Percentiles rank a stretch among this genome's conserved stretches.
Conservation (phyloP, 805 yeast species). For the Myxozyma melibiosi region DNA sequence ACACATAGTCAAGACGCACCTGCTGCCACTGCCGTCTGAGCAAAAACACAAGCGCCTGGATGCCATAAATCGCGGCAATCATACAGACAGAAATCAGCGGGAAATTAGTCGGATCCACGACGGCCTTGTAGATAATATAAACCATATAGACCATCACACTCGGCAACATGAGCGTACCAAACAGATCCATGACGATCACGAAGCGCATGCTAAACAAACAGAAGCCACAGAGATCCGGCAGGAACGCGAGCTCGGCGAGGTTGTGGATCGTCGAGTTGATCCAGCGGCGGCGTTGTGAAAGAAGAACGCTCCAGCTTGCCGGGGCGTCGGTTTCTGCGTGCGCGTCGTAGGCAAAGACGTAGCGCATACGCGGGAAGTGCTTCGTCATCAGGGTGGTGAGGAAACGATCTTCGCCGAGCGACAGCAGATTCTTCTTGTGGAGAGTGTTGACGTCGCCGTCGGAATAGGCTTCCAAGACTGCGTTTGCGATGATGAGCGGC, state of each 20-base stretch:
- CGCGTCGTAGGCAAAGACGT: constrained; percentile 60
- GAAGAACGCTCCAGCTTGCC: constrained; percentile 51
- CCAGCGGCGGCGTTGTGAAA: constrained; percentile 67
- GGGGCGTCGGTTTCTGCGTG: constrained; percentile 62
- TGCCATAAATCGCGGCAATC: constrained; percentile 59
- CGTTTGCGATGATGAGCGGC: constrained; percentile 63
- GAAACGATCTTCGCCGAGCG: constrained; percentile 65
- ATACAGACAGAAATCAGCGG: constrained; percentile 56
- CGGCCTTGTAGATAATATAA: constrained; percentile 54
- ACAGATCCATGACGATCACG: constrained; percentile 57
- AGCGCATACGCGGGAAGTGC: constrained; percentile 58
- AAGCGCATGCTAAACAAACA: constrained; percentile 63
- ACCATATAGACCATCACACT: constrained; percentile 58
- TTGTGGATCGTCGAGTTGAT: constrained; percentile 68
- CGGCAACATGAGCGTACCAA: constrained; percentile 62
- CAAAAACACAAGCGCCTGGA: constrained; percentile 62
- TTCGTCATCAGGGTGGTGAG: constrained; percentile 60
- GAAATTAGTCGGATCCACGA: constrained; percentile 55
- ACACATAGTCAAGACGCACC: constrained; percentile 35
- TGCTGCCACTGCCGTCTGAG: constrained; percentile 49
- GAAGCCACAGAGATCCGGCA: constrained; percentile 63
- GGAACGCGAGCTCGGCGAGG: constrained; percentile 57
- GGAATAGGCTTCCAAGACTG: constrained; percentile 58
- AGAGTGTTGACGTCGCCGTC: constrained; percentile 59
- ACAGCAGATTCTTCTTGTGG: constrained; percentile 61